Conservation (phyloP, 2,329 filamentous ascomycete species). For the Diaporthe sp. region DNA sequence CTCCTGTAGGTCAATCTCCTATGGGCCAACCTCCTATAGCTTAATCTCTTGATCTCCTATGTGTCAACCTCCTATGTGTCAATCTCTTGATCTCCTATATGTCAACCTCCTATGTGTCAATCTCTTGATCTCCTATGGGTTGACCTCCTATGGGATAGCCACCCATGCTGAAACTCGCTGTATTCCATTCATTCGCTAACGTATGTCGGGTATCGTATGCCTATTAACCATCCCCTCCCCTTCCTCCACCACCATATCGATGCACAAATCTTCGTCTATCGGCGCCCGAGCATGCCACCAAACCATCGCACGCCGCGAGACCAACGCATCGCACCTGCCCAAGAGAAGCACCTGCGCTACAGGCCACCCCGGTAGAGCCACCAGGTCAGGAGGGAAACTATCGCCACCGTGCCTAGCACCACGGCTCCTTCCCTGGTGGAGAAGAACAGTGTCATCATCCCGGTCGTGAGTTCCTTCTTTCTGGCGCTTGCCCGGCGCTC, state of each 20-base stretch:
- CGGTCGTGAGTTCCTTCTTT: constrained; percentile 58
- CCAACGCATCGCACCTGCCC: not conserved
- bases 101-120: no score
- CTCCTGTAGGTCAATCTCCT: no score
- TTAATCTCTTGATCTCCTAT: no score
- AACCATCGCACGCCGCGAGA: not conserved
- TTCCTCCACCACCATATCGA: not conserved
- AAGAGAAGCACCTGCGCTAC: constrained; percentile 19
- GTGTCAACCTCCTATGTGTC: no score
- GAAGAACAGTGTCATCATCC: constrained; percentile 66
- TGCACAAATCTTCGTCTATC: not conserved
- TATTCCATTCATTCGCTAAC: constrained; percentile 21
- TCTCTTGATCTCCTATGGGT: no score
- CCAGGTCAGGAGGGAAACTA: constrained; percentile 56
- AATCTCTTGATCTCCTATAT: no score
- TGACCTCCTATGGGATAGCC: not conserved
- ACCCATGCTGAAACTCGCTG: not conserved
- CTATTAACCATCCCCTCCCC: not conserved
- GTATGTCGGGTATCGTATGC: constrained; percentile 12
- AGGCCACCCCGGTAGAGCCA: constrained; percentile 48
- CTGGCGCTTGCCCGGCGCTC: constrained; percentile 58
- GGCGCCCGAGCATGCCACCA: not conserved
- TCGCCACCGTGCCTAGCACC: constrained; percentile 54
- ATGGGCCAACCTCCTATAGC: no score
- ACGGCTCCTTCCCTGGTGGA: constrained; percentile 62